Percentiles rank a stretch among this genome's conserved stretches.
Evolutionary conservation across 1,284 basidiomycete genomes (phyloP).

Genomic region (Omphalotus olearius): DNA sequence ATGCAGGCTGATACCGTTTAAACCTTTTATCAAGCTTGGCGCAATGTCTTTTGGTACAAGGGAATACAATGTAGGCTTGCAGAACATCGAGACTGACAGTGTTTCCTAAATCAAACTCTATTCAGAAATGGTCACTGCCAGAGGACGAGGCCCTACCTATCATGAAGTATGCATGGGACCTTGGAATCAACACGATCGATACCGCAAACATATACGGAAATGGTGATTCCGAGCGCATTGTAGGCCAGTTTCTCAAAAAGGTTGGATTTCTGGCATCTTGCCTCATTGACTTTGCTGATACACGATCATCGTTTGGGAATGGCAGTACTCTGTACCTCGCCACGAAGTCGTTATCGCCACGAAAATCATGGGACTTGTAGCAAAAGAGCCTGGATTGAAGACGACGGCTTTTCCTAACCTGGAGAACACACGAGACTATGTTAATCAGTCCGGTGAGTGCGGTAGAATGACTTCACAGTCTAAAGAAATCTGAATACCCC

Average conservation of each 20-base stretch:
- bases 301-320: background rate
- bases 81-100: background rate
- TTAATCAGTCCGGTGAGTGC: slow-evolving; percentile 35
- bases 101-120: too few species aligned
- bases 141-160: slow-evolving; percentile 17
- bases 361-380: slow-evolving; percentile 28
- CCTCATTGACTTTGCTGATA: too few species aligned
- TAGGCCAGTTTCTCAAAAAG: slow-evolving; percentile 16
- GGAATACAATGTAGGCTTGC: slow-evolving; percentile 12
- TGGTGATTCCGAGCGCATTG: slow-evolving; percentile 14
- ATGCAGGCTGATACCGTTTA: background rate
- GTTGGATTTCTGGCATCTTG: slow-evolving; percentile 15
- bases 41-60: slow-evolving; percentile 13
- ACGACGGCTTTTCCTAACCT: slow-evolving; percentile 7
- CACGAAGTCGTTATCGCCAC: slow-evolving; percentile 43
- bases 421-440: slow-evolving; percentile 26
- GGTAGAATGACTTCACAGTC: too few species aligned
- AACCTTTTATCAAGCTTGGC: slow-evolving; percentile 12
- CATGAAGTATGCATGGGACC: slow-evolving; percentile 21
- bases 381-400: background rate
- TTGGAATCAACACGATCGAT: slow-evolving; percentile 38
- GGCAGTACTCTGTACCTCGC: slow-evolving; percentile 49
- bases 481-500: too few species aligned
- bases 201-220: slow-evolving; percentile 55
- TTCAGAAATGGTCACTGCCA: slow-evolving; percentile 14